Evolutionary conservation across 208 protist genomes (phyloP).

Genomic region (Leptomonas seymouri): DNA sequence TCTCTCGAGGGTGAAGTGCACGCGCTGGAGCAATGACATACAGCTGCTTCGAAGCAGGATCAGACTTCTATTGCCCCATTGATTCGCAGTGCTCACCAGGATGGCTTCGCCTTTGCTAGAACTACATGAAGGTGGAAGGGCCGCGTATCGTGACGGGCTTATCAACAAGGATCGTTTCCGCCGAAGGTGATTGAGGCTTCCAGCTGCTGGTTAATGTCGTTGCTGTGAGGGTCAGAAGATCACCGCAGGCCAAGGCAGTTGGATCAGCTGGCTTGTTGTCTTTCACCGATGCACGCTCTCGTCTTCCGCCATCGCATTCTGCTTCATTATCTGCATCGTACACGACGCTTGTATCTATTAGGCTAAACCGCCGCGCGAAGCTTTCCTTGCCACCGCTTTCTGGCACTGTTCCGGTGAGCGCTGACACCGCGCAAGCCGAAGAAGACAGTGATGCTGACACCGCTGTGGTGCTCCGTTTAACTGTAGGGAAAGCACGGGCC

Average conservation of each 20-base stretch:
- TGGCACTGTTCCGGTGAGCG: not conserved
- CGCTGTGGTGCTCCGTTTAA: not conserved
- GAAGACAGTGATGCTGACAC: not conserved
- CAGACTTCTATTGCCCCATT: not conserved
- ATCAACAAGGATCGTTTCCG: not conserved
- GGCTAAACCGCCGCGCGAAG: not conserved
- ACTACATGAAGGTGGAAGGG: not conserved
- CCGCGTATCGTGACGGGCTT: not conserved
- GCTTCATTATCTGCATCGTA: conserved; percentile 11
- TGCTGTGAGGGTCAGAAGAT: too few relatives aligned
- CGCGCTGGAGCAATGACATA: too few relatives aligned
- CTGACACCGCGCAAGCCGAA: not conserved
- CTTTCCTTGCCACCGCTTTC: not conserved
- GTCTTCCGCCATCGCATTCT: not conserved
- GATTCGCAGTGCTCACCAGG: not conserved
- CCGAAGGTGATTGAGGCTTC: not conserved
- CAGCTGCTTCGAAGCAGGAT: too few relatives aligned
- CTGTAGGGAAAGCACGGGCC: not conserved
- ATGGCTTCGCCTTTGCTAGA: not conserved
- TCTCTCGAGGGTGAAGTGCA: too few relatives aligned
- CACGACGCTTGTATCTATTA: not conserved
- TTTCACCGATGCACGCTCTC: not conserved
- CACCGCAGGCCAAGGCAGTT: too few relatives aligned
- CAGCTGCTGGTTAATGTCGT: too few relatives aligned
- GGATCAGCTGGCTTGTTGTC: not conserved